Conservation (phyloP, 345 rosid genomes). For the Dimocarpus longan region DNA sequence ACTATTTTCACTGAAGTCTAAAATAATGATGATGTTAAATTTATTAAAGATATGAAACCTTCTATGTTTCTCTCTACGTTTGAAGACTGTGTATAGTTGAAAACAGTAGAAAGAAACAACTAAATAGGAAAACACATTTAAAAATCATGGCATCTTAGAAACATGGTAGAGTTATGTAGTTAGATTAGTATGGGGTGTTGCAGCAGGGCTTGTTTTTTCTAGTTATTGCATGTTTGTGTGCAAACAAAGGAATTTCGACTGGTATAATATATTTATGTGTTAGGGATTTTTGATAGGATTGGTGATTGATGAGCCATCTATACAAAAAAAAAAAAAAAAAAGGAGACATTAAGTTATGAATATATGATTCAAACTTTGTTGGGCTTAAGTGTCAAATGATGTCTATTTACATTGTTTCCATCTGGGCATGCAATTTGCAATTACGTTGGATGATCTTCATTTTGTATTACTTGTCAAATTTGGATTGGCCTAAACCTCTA, state of each 20-base stretch:
- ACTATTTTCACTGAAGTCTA: no score
- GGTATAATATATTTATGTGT: slow-evolving; percentile 24
- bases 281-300: not conserved
- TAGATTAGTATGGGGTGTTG: slow-evolving; percentile 7
- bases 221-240: not conserved
- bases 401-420: not conserved
- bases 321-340: no score
- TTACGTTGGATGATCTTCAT: not conserved
- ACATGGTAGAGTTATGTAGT: slow-evolving; percentile 22
- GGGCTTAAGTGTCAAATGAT: not conserved
- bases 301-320: slow-evolving; percentile 11
- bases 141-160: not conserved
- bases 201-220: slow-evolving; percentile 14
- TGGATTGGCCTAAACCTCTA: no score
- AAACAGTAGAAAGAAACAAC: no score
- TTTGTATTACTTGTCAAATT: no score
- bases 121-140: no score
- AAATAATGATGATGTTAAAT: no score
- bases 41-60: no score
- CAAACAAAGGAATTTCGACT: slow-evolving; percentile 16
- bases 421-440: not conserved
- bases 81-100: no score
- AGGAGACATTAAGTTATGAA: not conserved
- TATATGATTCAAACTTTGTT: not conserved
- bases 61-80: no score